Evolutionary conservation across 2,329 filamentous ascomycete genomes (phyloP).

Genomic region (Bipolaris sorokiniana): DNA sequence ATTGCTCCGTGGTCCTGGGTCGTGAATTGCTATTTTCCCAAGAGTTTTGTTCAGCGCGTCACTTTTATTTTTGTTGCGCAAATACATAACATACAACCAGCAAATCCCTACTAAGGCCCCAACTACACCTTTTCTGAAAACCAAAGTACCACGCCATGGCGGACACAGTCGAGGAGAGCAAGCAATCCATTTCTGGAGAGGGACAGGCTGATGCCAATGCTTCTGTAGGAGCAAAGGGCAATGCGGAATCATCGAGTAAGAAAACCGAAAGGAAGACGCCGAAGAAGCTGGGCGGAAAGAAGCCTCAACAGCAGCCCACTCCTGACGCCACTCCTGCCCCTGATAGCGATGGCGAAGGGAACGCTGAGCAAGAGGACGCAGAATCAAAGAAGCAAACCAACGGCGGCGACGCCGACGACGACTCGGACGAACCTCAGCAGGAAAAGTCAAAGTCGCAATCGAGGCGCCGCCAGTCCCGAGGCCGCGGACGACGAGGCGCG

Average conservation of each 20-base stretch:
- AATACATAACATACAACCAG: slow-evolving; percentile 20
- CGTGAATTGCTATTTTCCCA: slow-evolving; percentile 14
- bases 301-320: slow-evolving; percentile 53
- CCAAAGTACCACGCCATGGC: slow-evolving; percentile 40
- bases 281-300: slow-evolving; percentile 57
- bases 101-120: slow-evolving; percentile 16
- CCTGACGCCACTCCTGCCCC: slow-evolving; percentile 56
- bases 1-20: slow-evolving; percentile 32
- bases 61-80: not conserved
- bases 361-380: slow-evolving; percentile 52
- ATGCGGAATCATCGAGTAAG: slow-evolving; percentile 51
- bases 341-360: slow-evolving; percentile 52
- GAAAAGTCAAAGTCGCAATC: slow-evolving; percentile 54
- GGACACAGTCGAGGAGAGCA: slow-evolving; percentile 48
- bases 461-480: slow-evolving; percentile 57
- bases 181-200: slow-evolving; percentile 46
- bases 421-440: slow-evolving; percentile 56
- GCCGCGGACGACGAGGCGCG: slow-evolving; percentile 54
- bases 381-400: slow-evolving; percentile 42
- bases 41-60: not conserved
- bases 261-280: slow-evolving; percentile 57
- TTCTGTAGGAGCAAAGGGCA: slow-evolving; percentile 45
- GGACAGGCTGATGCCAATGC: slow-evolving; percentile 48
- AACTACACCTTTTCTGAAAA: slow-evolving; percentile 12
- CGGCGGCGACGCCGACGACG: slow-evolving; percentile 46